Evolutionary conservation across 1,284 basidiomycete genomes (phyloP), one percentile per base, ranked within the genome.

Genomic region (Cystobasidium slooffiae): DNA sequence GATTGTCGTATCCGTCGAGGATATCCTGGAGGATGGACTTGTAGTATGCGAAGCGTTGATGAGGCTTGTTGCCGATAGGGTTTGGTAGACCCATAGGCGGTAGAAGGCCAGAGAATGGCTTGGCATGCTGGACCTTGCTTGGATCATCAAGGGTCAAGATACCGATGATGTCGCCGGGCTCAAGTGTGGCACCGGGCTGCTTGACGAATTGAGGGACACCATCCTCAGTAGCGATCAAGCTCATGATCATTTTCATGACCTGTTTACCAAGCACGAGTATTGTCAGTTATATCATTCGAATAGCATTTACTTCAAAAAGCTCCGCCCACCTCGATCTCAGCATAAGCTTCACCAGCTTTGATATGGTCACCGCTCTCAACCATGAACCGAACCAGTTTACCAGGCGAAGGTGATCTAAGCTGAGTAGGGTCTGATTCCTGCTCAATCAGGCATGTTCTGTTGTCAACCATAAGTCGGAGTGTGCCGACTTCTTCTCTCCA

Each of bases 201-300:
- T 98, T 99, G 83, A 99, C 94, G 81, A 99, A 91, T 81, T 95
- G 93, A n/a, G 93, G 89, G 61, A 92, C 88, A 82, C 97, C 97
- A 82, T 96, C 93, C 83, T 99, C 97, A 3, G 91, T 88, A n/a
- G 95, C 94, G 72, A 94, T 89, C 75, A 99, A 88, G 16, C 94
- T 93, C 94, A 97, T 96, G 84, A 95, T 95, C 94, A 97, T 97
- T 86, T 97, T 97, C 94, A 97, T 97, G 79, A 97, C 94, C 90
- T 91, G 76, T 22, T n/a, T n/a, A n/a, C n/a, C n/a, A 63, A 62
- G 44, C 6, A 43, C 8, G 39, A 65, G 18, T 43, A 12, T 5
- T 67, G 14, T 31, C 61, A 61, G 41, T 10, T 41, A 8, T 39
- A 18, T 39, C 7, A 10, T 6, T 41, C 9, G 3, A 24, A 9